Conservation (phyloP, 1,284 basidiomycete genomes). For the Trichosporon inkin region DNA sequence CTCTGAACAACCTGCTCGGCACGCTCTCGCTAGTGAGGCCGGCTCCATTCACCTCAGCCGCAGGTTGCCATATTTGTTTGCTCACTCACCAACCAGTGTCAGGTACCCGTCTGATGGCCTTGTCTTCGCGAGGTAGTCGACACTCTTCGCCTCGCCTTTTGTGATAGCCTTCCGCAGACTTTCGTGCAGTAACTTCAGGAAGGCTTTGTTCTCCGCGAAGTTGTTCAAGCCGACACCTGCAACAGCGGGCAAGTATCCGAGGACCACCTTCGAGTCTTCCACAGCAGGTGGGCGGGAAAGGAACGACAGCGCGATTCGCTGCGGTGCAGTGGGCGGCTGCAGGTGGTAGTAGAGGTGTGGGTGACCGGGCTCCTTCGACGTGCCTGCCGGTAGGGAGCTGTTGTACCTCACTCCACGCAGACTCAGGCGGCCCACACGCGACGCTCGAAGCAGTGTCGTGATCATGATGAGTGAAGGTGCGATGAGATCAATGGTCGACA, state of each 20-base stretch:
- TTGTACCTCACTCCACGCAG: slow-evolving; percentile 1
- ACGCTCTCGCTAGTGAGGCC: not conserved
- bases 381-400: slow-evolving; percentile 5
- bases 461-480: not conserved
- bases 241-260: slow-evolving; percentile 40
- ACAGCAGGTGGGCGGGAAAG: slow-evolving; percentile 29
- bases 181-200: slow-evolving; percentile 31
- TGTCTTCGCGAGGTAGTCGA: slow-evolving; percentile 42
- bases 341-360: slow-evolving; percentile 44
- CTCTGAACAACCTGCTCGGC: slow-evolving; percentile 11
- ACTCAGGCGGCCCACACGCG: not conserved
- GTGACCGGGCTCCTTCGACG: slow-evolving; percentile 34
- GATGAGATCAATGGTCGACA: not conserved
- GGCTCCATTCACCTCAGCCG: not conserved
- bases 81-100: slow-evolving; percentile 43
- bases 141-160: slow-evolving; percentile 23
- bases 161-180: slow-evolving; percentile 30
- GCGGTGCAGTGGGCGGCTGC: not conserved
- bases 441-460: not conserved
- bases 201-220: slow-evolving; percentile 38
- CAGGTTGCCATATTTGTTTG: too few species aligned
- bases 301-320: slow-evolving; percentile 33
- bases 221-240: slow-evolving; percentile 33
- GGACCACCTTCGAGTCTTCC: slow-evolving; percentile 19
- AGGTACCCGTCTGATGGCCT: slow-evolving; percentile 48